These are phyloP conservation scores for Penicillium sp. DNA, from an alignment of 2,329 filamentous ascomycete genomes.

Conservation along the genomic window DNA sequence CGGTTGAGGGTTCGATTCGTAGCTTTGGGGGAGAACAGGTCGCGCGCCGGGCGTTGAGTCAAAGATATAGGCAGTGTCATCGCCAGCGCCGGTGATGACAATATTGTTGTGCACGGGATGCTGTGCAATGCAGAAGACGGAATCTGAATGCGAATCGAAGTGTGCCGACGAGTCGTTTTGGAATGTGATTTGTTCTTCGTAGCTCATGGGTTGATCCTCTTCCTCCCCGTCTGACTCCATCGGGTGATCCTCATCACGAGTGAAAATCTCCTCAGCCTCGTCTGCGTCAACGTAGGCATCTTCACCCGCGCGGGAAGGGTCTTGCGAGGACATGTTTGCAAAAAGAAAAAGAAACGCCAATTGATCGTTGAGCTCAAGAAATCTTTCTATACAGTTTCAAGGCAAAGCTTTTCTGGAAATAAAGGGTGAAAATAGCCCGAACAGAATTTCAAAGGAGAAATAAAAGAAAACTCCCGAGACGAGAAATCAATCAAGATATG, in stretches of 20 bases:
- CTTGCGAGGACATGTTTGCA: constrained; percentile 32
- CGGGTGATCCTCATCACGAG: constrained; percentile 60
- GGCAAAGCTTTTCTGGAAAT: too few relatives aligned
- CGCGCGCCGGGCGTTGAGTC: constrained; percentile 59
- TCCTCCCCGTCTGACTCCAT: constrained; percentile 70
- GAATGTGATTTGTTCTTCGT: constrained; percentile 57
- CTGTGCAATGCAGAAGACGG: constrained; percentile 89
- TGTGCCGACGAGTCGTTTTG: constrained; percentile 91
- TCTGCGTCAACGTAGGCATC: constrained; percentile 69
- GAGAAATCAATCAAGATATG: too few relatives aligned
- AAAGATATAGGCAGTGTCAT: constrained; percentile 81
- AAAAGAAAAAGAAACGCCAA: too few relatives aligned
- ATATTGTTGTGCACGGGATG: constrained; percentile 74
- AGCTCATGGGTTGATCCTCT: constrained; percentile 48
- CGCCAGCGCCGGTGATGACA: constrained; percentile 79
- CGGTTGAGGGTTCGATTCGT: constrained; percentile 60
- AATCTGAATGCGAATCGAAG: constrained; percentile 85
- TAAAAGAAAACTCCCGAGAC: too few relatives aligned
- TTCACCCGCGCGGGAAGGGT: constrained; percentile 48
- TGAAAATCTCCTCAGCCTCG: constrained; percentile 72
- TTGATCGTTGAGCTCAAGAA: too few relatives aligned
- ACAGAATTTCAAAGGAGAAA: too few relatives aligned
- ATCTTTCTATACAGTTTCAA: too few relatives aligned
- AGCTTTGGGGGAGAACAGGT: constrained; percentile 70
- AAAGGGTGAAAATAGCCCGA: too few relatives aligned